A percentile compares a stretch with the other conserved stretches of the same genome.
Evolutionary conservation across 148 eudicot species (phyloP).

Genomic region (Vaccinium myrtillus): DNA sequence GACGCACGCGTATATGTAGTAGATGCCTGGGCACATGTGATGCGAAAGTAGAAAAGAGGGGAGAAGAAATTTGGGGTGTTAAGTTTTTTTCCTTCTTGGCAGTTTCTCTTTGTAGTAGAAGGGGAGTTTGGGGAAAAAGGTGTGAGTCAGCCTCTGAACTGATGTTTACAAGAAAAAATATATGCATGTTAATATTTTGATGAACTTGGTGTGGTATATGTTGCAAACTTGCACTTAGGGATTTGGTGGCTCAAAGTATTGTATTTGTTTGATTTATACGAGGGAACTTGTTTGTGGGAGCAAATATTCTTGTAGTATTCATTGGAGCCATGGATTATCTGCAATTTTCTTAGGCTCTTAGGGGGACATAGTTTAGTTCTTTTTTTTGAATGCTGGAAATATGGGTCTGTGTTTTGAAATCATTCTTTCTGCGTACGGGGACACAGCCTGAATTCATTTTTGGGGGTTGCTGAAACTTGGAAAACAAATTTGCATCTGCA

Average conservation of each 20-base stretch:
- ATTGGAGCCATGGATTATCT: neutral
- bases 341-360: neutral
- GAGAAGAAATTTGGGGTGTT: neutral
- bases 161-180: neutral
- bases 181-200: neutral
- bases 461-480: neutral
- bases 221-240: neutral
- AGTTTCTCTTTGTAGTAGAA: neutral
- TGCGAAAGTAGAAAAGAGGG: neutral
- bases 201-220: conserved; percentile 3
- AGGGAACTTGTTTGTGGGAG: neutral
- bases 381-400: neutral
- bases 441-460: neutral
- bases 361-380: neutral
- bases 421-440: neutral
- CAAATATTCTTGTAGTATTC: neutral
- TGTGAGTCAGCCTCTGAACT: neutral
- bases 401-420: neutral
- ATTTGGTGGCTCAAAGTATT: neutral
- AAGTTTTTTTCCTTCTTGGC: neutral
- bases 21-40: neutral
- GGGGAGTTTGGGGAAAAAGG: neutral
- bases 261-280: neutral
- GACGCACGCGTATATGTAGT: neutral
- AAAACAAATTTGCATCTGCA: neutral